Base-by-base conservation (phyloP, 768 basidiomycete species). In the Astraeus odoratus region DNA sequence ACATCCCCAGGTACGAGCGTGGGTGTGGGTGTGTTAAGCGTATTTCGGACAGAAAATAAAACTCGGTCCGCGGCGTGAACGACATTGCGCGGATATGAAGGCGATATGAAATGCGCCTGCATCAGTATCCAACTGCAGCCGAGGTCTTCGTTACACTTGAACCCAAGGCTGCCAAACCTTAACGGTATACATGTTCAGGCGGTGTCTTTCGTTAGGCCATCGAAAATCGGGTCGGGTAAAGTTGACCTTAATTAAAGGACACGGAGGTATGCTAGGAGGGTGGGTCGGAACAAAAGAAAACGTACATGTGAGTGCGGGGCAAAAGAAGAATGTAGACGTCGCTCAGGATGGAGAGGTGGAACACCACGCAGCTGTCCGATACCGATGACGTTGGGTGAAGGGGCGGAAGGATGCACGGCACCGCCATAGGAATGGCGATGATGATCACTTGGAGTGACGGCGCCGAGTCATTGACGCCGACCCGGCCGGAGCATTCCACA, bases 21-120 rank as follows among this genome's bases (percentile, higher is more conserved):
- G 30, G 3, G 30, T 31, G 30, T n/a, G n/a, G n/a, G n/a, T n/a
- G n/a, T n/a, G n/a, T n/a, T n/a, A 12, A 13, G 30, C n/a, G 30
- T 4, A 31, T 31, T 12, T 31, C 12, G n/a, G 10, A 31, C 30
- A 31, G 10, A 31, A 29, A 29, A 7, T 12, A 7, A 12, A n/a
- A n/a, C n/a, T n/a, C 30, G 12, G 48, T 53, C 60, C 57, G 61
- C 59, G 59, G 59, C 49, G 9, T 36, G 50, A 39, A 43, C 8
- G 34, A 51, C 42, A 26, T 49, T 54, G 52, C 49, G 59, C 64
- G 62, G 62, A 63, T 50, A 65, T 65, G 63, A 63, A 51, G 31
- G 39, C 46, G 51, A 49, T 41, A 46, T 36, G 47, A 41, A 48
- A 29, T 29, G 45, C n/a, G 24, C 42, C 5, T 41, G 45, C 46